Evolutionary conservation across 2,329 filamentous ascomycete species (phyloP), one percentile per base, ranked within the genome.

Genomic region (Macrophomina pseudophaseolina): DNA sequence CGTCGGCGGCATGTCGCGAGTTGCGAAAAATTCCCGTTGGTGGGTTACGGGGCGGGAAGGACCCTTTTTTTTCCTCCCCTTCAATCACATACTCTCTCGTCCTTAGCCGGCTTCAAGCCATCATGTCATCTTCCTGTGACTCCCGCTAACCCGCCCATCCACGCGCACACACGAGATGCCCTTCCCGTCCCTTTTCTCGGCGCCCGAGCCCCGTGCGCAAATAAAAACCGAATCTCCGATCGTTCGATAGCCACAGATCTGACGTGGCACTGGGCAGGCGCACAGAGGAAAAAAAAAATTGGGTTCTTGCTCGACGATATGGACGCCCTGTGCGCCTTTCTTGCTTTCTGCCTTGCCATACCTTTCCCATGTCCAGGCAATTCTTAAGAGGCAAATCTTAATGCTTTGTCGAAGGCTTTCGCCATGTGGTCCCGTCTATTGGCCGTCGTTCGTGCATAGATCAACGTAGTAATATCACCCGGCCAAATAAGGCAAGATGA

Each of bases 231-330:
- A 62, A 49, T 62, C 58, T 62, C 44, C 58, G 58, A 62, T 62
- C 58, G 58, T 62, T 62, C 42, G 58, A 49, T 48, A 62, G 40
- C 32, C 42, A 44, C 42, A 62, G 58, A 62, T 62, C 42, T 62
- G 58, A 62, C 58, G 58, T 62, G 58, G 58, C 58, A 62, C 58
- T 38, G 44, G 52, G n/a, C 42, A 62, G 30, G 23, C 23, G 23
- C 23, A 23, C 23, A 23, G 23, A 23, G 32, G 32, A 32, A 60
- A 48, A 46, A 46, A 44, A 32, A 62, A 49, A 49, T 38, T 62
- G 32, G 16, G 16, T 14, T 44, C 23, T 23, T 23, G 23, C 23
- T 23, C 23, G 23, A 23, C 23, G 23, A 23, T 23, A 23, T 23
- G 23, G 23, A 23, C 23, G 42, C 42, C 42, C 44, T 46, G 33